Evolutionary conservation across 495 filamentous ascomycete species (phyloP).

Genomic region (Lentithecium fluviatile): DNA sequence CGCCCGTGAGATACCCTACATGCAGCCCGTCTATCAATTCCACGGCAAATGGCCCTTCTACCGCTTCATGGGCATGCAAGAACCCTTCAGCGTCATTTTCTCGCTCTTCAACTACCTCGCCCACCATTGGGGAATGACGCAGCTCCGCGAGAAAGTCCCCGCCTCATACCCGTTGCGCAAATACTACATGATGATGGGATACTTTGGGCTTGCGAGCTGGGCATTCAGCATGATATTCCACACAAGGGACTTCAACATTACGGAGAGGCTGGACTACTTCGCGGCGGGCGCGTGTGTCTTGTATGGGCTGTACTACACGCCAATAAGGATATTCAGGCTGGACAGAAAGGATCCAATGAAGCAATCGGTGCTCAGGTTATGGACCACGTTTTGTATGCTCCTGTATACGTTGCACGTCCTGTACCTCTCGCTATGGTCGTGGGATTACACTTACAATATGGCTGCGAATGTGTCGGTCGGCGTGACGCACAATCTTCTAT

Average conservation of each 20-base stretch:
- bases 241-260: constrained; percentile 76
- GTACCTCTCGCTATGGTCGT: constrained; percentile 80
- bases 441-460: constrained; percentile 99
- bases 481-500: constrained; percentile 75
- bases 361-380: constrained; percentile 61
- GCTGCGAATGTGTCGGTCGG: constrained; percentile 84
- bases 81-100: constrained; percentile 91
- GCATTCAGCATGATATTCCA: constrained; percentile 88
- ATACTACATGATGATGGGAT: constrained; percentile 80
- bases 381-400: constrained; percentile 68
- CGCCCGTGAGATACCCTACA: constrained; percentile 60
- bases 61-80: constrained; percentile 86
- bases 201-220: constrained; percentile 81
- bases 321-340: constrained; percentile 76
- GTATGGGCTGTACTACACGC: constrained; percentile 83
- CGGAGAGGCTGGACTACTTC: constrained; percentile 95
- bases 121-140: constrained; percentile 75
- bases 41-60: constrained; percentile 99
- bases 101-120: constrained; percentile 84
- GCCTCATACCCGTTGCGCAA: constrained; percentile 67
- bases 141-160: constrained; percentile 68
- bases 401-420: constrained; percentile 76
- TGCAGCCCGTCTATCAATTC: constrained; percentile 77
- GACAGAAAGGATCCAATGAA: constrained; percentile 61
- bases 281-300: constrained; percentile 87